Base-by-base conservation (phyloP, 1,139 yeast genomes). In the Candida glucosophila region DNA sequence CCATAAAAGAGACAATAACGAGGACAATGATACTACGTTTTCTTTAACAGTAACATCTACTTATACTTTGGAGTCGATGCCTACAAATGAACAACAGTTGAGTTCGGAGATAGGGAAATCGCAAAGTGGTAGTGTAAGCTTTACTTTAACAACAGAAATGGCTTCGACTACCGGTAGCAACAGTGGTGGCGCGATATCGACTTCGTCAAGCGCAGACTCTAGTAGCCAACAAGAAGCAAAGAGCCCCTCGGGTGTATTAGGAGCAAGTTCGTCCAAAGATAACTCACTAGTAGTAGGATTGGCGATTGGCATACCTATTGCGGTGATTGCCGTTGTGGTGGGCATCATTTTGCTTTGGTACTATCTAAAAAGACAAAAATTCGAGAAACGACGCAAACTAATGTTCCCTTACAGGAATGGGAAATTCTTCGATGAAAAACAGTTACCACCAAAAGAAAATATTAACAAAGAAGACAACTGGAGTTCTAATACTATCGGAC, bases 221-320 rank as follows among this genome's bases (percentile, higher is more conserved):
- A 22, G n/a, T n/a, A 24, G 20, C 19, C 26, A 14, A 15, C 12
- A 19, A 12, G 20, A 19, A 22, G n/a, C 12, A 8, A 20, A 8
- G 18, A 16, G n/a, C 18, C 18, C n/a, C 9, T 8, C n/a, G 18
- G 18, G 9, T 16, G n/a, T 16, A 8, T 16, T n/a, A 16, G n/a
- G 9, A 16, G 18, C 18, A n/a, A n/a, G n/a, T 16, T 8, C 18
- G 9, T 16, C 18, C 18, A 19, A 19, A 19, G 12, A 8, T n/a
- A 24, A 26, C 14, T 41, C 49, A 4, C 22, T 41, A 5, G 49
- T 50, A 7, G 39, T 61, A 12, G 68, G 68, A 1, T 41, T 63
- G 27, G 66, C 67, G 3, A 43, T 64, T 5, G 69, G 69, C 0
- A 49, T 64, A n/a, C 70, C 70, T 3, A 37, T 59, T 5, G 63